Evolutionary conservation across 2,329 filamentous ascomycete species (phyloP).

Genomic region (Epichloe gansuensis): DNA sequence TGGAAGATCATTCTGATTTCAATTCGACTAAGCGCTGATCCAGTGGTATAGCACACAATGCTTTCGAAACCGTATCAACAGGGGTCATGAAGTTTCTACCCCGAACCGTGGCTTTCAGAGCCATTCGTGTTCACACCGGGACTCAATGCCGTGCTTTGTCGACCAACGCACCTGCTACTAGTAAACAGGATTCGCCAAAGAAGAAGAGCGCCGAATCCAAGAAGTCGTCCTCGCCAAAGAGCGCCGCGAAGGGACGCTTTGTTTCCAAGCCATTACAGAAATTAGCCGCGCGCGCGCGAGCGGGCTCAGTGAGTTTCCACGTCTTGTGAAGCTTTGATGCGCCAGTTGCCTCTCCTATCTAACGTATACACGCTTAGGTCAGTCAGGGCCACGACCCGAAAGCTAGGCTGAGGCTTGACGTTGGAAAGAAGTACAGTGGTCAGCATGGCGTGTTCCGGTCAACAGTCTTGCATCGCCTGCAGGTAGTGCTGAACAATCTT

Average conservation of each 20-base stretch:
- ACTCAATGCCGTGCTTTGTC: constrained; percentile 13
- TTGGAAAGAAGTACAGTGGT: constrained; percentile 13
- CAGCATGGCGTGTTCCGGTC: constrained; percentile 21
- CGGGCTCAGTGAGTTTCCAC: constrained; percentile 14
- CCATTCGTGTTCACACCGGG: constrained; percentile 8
- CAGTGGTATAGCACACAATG: constrained; percentile 4
- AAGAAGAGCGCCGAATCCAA: neutral
- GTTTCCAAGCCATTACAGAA: constrained; percentile 4
- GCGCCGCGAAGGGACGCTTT: neutral
- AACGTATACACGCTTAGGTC: constrained; percentile 11
- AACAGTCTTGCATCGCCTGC: constrained; percentile 24
- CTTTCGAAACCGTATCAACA: neutral
- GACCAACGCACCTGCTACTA: constrained; percentile 11
- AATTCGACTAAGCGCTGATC: too few relatives aligned
- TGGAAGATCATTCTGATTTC: neutral
- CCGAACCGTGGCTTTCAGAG: constrained; percentile 14
- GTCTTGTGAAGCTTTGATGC: neutral
- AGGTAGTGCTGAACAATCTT: constrained; percentile 19
- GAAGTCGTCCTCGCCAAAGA: neutral
- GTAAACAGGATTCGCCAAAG: constrained; percentile 1
- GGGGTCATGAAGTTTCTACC: constrained; percentile 19
- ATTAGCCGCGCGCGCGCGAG: constrained; percentile 8
- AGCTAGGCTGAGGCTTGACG: constrained; percentile 17
- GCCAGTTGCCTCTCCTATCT: constrained; percentile 2
- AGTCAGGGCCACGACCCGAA: constrained; percentile 23